Evolutionary conservation across 441 rosid genomes (phyloP), one percentile per base, ranked within the genome.

Genomic region (California macrophylla): DNA sequence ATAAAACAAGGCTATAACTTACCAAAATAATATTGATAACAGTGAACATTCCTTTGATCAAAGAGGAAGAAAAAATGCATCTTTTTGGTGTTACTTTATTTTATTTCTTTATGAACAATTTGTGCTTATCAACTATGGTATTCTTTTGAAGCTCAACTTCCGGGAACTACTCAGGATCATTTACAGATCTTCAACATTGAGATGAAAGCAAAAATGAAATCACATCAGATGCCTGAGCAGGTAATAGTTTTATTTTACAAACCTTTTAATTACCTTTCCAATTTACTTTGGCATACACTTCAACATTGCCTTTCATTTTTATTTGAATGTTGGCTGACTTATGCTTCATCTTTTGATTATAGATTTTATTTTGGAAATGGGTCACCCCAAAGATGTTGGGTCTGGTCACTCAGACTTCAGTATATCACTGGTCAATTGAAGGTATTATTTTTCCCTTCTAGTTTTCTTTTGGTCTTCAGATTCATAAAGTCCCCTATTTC

Each of bases 281-380:
- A 26, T 24, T 60, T 60, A 60, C 16, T 25, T 24, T 23, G 30
- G 18, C 24, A 18, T 52, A 16, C 4, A 52, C 60, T 16, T 60
- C 30, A 12, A 28, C 23, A n/a, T 28, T 28, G 10, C 2, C n/a
- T 29, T 29, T 29, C 23, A 1, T 28, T 29, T 12, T 29, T 30
- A n/a, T 25, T 29, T 28, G 30, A 63, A 2, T 60, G 38, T 60
- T 23, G 50, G 64, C 69, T 65, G 63, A 64, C 47, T 21, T 66
- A 54, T 66, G 42, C 28, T 36, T 32, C 13, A 29, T 32, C 24
- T 38, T 47, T 60, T 25, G n/a, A 42, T 38, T 2, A 26, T 69
- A 96, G 99, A 92, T 96, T 78, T 89, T 89, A 67, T 96, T 96
- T 81, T 96, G 99, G 99, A 96, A 93, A 81, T 96, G 99, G 99